Evolutionary conservation across 768 basidiomycete species (phyloP), one percentile per base, ranked within the genome.

Genomic region (Tulasnella sp.): DNA sequence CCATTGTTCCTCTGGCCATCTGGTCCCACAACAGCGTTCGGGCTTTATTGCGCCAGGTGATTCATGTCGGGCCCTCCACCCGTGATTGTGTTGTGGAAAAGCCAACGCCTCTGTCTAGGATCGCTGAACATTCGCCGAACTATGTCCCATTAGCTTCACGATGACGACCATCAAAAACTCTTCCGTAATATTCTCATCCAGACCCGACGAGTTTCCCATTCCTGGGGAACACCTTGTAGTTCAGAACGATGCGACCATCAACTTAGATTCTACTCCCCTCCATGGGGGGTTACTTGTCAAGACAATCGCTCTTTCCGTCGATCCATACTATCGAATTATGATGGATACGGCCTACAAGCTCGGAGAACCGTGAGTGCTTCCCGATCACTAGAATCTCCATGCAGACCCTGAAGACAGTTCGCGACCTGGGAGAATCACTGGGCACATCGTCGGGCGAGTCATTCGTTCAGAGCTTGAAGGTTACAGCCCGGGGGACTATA

Each of bases 231-330:
- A 67, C 18, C 61, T 67, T 35, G 11, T 10, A 26, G 61, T 67
- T 26, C 2, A 29, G 5, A 67, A 67, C 1, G 26, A 67, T 13
- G 32, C 42, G 35, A 74, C 78, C 39, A 79, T 79, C 40, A 73
- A 79, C 32, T 39, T 51, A 7, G 39, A 57, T 48, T 37, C 29
- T 1, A 57, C 29, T 39, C 32, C 40, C 10, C 78, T 79, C n/a
- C 44, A 79, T 48, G 78, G 78, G 18, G 78, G 78, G 5, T 44
- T 79, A 37, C 74, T 79, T 20, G 73, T 74, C 39, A 77, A 75
- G 73, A 75, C 74, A 20, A 42, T 77, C 15, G 55, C 23, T 2
- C 42, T 79, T 18, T 44, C 40, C 2, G 29, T 75, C 13, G 78
- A 79, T n/a, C 73, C 78, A 42, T 79, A 75, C 73, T 74, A 61